Evolutionary conservation across 1,284 basidiomycete species (phyloP), one percentile per base, ranked within the genome.

Genomic region (Cryptococcus deneoformans): DNA sequence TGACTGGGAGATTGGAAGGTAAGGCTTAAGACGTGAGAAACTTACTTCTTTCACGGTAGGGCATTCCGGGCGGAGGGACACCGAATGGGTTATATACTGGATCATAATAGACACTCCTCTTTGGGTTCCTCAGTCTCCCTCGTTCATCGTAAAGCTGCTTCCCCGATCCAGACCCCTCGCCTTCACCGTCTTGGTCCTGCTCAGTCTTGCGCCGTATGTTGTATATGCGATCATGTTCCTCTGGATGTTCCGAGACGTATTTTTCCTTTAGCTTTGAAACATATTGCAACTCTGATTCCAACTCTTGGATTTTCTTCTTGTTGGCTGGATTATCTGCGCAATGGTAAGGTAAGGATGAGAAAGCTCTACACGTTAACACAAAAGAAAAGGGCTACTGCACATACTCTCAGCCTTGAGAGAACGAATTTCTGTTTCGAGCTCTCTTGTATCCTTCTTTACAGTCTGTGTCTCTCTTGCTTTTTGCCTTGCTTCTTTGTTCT

Each of bases 1-100:
- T 29, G 9, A 39, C 29, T 29, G 29, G 29, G 29, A 3, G 29
- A 29, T 29, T 29, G 29, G 5, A 29, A 29, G 29, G 29, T 29
- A 29, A 29, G 29, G 29, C 3, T 3, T 29, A 53, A 34, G 50
- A 50, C 9, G 3, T 38, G 38, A n/a, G 38, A 5, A 10, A 81
- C 87, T 77, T 66, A 92, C 89, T 82, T 79, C 87, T 82, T 72
- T 97, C 92, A 50, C 85, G 79, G 75, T 97, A 97, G 8, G 90
- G 92, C 92, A 96, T 91, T 7, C 94, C 94, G 8, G 94, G 94
- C 20, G 94, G 94, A 20, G 94, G 86, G n/a, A 92, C 90, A 34
- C 94, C 94, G 72, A 84, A 94, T 6, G 92, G 92, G 73, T 98
- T 98, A 84, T 95, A 88, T 52, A 92, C 83, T 39, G 89, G 84